Conservation (phyloP, 148 eudicot species). For the Cornus suecica region DNA sequence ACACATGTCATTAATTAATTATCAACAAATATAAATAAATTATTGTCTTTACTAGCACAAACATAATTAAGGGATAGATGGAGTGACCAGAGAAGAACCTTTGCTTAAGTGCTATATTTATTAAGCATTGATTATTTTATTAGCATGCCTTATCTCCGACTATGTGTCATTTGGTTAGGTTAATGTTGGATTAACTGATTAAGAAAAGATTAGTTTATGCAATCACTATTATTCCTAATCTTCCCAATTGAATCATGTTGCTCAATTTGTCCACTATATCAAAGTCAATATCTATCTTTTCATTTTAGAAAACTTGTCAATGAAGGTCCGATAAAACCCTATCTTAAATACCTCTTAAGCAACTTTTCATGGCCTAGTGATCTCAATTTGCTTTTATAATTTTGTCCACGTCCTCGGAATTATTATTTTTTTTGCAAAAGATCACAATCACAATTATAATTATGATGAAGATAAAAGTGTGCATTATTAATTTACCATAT, state of each 20-base stretch:
- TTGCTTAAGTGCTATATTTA: neutral
- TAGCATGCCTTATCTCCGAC: no score
- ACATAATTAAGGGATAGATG: neutral
- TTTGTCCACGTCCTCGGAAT: neutral
- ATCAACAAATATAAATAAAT: neutral
- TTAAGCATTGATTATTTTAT: neutral
- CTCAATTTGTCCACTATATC: neutral
- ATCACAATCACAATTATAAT: neutral
- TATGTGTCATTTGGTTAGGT: neutral
- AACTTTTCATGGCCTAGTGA: slow-evolving; percentile 2
- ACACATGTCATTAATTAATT: neutral
- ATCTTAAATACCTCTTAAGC: neutral
- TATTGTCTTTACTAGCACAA: neutral
- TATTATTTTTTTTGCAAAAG: neutral
- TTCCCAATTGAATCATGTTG: neutral
- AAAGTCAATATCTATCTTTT: slow-evolving; percentile 15
- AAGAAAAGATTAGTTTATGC: neutral
- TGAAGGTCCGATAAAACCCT: slow-evolving; percentile 15
- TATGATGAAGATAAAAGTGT: no score
- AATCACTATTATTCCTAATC: neutral
- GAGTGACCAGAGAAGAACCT: neutral
- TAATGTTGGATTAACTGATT: neutral
- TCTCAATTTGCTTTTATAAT: neutral
- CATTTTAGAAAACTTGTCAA: slow-evolving; percentile 5
- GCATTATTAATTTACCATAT: neutral